Conservation (phyloP, 1,284 basidiomycete species). For the Lentinus polychrous region DNA sequence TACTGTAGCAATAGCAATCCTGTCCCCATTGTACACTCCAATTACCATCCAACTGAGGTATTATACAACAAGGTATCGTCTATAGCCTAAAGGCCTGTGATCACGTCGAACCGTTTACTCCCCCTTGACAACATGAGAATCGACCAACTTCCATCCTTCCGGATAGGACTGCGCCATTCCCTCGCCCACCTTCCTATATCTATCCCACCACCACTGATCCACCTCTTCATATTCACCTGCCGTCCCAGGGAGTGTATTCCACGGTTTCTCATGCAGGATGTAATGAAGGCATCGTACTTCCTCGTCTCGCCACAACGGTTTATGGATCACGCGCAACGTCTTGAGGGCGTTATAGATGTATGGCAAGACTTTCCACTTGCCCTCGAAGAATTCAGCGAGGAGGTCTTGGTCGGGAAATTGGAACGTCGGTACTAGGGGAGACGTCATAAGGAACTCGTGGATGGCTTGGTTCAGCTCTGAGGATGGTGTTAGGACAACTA, state of each 20-base stretch:
- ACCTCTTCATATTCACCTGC: slow-evolving; percentile 40
- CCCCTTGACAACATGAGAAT: slow-evolving; percentile 37
- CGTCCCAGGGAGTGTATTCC: slow-evolving; percentile 38
- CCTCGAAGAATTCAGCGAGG: slow-evolving; percentile 73
- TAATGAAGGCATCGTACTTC: slow-evolving; percentile 75
- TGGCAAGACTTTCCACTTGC: slow-evolving; percentile 66
- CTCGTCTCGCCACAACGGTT: slow-evolving; percentile 68
- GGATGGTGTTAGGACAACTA: slow-evolving; percentile 84
- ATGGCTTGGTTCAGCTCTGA: slow-evolving; percentile 43
- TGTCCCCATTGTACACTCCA: background rate
- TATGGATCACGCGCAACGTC: slow-evolving; percentile 65
- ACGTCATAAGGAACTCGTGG: slow-evolving; percentile 56
- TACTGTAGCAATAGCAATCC: background rate
- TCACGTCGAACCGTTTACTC: too few relatives aligned
- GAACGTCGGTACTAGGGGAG: slow-evolving; percentile 64
- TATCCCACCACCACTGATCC: slow-evolving; percentile 76
- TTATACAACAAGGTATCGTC: too few relatives aligned
- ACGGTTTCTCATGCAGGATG: slow-evolving; percentile 72
- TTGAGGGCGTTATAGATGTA: slow-evolving; percentile 88
- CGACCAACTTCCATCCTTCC: slow-evolving; percentile 46
- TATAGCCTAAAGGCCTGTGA: too few relatives aligned
- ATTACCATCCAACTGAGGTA: too few relatives aligned
- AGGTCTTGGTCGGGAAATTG: slow-evolving; percentile 93
- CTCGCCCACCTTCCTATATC: slow-evolving; percentile 43
- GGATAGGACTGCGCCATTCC: slow-evolving; percentile 40